Evolutionary conservation across 2,329 filamentous ascomycete genomes (phyloP).

Genomic region (Simplicillium sp.): DNA sequence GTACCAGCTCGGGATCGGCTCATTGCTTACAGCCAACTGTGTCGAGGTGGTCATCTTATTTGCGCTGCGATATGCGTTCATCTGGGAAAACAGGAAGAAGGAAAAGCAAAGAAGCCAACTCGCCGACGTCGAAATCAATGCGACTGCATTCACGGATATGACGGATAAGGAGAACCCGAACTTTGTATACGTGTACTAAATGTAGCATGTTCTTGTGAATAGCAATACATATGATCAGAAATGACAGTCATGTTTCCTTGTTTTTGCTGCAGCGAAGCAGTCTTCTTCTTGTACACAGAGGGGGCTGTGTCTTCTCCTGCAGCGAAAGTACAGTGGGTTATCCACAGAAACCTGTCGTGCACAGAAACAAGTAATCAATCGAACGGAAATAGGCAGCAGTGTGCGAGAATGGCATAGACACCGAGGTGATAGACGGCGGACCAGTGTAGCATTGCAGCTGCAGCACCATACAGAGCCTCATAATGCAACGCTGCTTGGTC

Average conservation of each 20-base stretch:
- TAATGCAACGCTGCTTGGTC: no score
- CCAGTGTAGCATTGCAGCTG: no score
- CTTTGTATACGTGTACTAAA: slow-evolving; percentile 29
- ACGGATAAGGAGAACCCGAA: slow-evolving; percentile 33
- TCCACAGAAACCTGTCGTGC: no score
- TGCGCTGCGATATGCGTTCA: slow-evolving; percentile 26
- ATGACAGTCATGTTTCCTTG: background rate
- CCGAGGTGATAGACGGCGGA: no score
- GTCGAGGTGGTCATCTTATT: slow-evolving; percentile 28
- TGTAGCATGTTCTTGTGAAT: background rate
- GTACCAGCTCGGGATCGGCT: slow-evolving; percentile 29
- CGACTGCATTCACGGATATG: slow-evolving; percentile 29
- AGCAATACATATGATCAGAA: background rate
- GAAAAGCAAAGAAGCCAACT: slow-evolving; percentile 22
- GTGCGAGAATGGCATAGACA: no score
- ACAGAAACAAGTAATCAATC: no score
- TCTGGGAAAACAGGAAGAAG: slow-evolving; percentile 28
- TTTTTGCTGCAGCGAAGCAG: background rate
- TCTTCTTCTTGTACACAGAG: no score
- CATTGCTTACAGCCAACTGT: slow-evolving; percentile 29
- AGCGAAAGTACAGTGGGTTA: no score
- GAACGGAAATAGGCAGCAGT: no score
- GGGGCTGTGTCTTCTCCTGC: no score
- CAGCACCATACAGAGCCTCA: no score
- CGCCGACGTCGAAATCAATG: slow-evolving; percentile 20